Evolutionary conservation across 1,139 yeast genomes (phyloP), one percentile per base, ranked within the genome.

Genomic region (Yamadazyma triangularis): DNA sequence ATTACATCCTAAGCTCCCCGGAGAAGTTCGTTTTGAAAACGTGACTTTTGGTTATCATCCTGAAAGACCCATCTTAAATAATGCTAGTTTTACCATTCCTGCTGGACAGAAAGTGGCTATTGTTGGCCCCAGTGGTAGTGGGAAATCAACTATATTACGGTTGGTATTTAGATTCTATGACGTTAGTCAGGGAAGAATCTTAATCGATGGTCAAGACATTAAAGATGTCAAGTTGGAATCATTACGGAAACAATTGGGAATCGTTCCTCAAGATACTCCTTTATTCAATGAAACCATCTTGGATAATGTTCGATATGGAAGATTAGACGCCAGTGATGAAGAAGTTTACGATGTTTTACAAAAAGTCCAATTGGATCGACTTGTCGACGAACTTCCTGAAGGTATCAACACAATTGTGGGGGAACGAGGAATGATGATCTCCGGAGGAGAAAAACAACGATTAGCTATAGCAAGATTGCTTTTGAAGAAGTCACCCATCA

Each of bases 211-310:
- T 2, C 95, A 86, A 49, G 96, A 93, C 56, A 78, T 93, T 31
- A 68, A 79, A 29, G 74, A 79, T 33, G 79, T 89, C 26, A 80
- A 81, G 24, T 54, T 93, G 30, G 91, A 85, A 32, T 77, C 91
- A 6, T 65, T 93, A 33, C 69, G 98, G 42, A 62, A 57, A 33
- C 63, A 76, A 6, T 76, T 91, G 40, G 98, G 97, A 20, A 93
- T 91, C 16, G 98, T 91, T 2, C 98, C 99, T 1, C 99, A 91
- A 56, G 99, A 91, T 44, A 89, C 97, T 0, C 98, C 98, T 4
- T 63, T 91, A 33, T 91, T 91, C 62, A 93, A 91, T 52, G 96
- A 89, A 40, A 75, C 95, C 1, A 86, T 91, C 30, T 58, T 79
- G 51, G 95, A 89, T 51, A 91, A 91, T 51, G 79, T 91, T 27